Conservation (phyloP, 2,329 filamentous ascomycete species). For the Xylaria sp. region DNA sequence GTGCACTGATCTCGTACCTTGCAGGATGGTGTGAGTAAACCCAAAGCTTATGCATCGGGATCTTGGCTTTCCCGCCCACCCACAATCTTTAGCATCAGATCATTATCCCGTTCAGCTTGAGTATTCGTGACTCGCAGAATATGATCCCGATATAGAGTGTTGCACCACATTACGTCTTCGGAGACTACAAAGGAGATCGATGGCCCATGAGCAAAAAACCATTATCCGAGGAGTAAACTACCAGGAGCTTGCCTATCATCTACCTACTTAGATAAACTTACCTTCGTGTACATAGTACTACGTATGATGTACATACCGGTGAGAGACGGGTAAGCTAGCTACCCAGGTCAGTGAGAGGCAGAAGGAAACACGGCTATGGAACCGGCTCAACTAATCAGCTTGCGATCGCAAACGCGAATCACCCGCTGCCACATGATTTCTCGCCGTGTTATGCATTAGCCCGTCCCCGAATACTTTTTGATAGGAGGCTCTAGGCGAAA, state of each 20-base stretch:
- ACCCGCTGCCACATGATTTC: constrained; percentile 30
- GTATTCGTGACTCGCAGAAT: constrained; percentile 5
- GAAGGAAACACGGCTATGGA: constrained; percentile 17
- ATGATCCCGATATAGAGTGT: background rate
- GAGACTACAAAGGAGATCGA: constrained; percentile 10
- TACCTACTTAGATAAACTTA: background rate
- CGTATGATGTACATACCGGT: no score
- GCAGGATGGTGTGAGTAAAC: constrained; percentile 26
- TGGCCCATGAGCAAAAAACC: background rate
- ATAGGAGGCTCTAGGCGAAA: constrained; percentile 23
- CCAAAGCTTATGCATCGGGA: constrained; percentile 20
- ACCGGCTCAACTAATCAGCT: constrained; percentile 29
- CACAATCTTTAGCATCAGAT: constrained; percentile 26
- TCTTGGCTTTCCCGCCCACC: constrained; percentile 29
- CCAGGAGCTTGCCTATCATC: constrained; percentile 4
- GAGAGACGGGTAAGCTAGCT: no score
- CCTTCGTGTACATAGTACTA: no score
- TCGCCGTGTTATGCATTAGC: constrained; percentile 27
- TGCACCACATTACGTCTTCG: constrained; percentile 8
- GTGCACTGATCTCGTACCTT: constrained; percentile 25
- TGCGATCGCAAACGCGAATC: constrained; percentile 36
- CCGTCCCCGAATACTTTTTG: constrained; percentile 16
- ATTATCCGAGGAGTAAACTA: constrained; percentile 9
- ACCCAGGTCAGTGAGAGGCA: background rate
- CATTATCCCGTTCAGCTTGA: constrained; percentile 25